phyloP scores from a whole-genome alignment of 352 stramenopile genomes.

The Phytophthora tubulina region DNA sequence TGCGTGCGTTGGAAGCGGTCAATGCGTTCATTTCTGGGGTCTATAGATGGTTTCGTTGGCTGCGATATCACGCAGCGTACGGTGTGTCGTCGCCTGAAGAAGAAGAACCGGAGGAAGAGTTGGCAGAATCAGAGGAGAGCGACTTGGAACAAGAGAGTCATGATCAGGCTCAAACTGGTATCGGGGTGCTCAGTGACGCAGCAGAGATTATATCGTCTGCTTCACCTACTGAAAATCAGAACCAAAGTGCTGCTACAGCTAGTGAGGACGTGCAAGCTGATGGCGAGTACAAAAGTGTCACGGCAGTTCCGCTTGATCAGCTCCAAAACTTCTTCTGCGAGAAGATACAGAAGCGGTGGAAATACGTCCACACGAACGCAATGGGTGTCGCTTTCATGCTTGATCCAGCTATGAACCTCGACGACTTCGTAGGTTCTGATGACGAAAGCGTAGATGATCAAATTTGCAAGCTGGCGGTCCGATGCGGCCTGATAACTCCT shows the following conservation, averaged over 20 bases:
- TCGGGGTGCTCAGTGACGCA: constrained; percentile 1
- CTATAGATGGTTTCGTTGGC: constrained; percentile 3
- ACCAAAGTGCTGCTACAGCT: background rate
- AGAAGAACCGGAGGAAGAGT: background rate
- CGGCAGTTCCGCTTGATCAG: background rate
- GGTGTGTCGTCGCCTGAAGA: background rate
- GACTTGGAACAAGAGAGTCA: background rate
- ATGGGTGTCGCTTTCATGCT: constrained; percentile 17
- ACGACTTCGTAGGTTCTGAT: constrained; percentile 17
- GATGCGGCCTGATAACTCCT: constrained; percentile 7
- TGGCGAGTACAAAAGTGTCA: background rate
- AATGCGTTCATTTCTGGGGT: background rate
- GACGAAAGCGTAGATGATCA: constrained; percentile 16
- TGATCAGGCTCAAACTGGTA: background rate
- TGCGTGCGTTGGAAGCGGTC: background rate
- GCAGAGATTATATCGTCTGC: background rate
- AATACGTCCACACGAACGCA: constrained; percentile 24
- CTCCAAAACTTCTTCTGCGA: constrained; percentile 14
- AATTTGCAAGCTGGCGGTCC: background rate
- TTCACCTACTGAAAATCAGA: background rate
- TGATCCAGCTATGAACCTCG: constrained; percentile 8
- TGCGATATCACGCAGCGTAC: background rate
- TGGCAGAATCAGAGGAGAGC: background rate
- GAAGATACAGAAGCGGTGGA: constrained; percentile 10
- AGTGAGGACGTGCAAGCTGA: background rate